Evolutionary conservation across 2,329 filamentous ascomycete species (phyloP).

Genomic region (Fusarium sp.): DNA sequence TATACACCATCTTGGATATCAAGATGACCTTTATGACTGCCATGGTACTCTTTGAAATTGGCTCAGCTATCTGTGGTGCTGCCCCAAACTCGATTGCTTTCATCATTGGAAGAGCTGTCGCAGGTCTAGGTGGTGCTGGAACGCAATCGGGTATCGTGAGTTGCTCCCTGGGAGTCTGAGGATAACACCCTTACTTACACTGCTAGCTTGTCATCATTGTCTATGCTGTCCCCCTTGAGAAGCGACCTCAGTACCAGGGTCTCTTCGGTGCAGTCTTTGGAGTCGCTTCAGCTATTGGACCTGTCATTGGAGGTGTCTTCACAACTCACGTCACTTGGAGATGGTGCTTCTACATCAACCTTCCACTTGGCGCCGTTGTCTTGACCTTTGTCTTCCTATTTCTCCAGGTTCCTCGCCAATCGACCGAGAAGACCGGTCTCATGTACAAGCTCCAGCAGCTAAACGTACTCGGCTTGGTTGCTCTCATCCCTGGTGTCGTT

Average conservation of each 20-base stretch:
- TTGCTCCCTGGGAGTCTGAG: background rate
- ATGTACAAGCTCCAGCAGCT: conserved; percentile 2
- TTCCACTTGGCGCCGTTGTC: conserved; percentile 48
- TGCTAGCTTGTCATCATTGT: conserved; percentile 31
- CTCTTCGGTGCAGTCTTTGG: conserved; percentile 54
- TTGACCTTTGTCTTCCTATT: conserved; percentile 38
- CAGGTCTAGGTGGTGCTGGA: conserved; percentile 59
- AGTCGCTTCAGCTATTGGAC: conserved; percentile 46
- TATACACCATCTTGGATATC: conserved; percentile 54
- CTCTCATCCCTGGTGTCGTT: conserved; percentile 61
- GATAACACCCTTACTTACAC: background rate
- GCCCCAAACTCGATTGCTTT: conserved; percentile 54
- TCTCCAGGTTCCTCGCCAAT: conserved; percentile 24
- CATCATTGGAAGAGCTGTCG: conserved; percentile 61
- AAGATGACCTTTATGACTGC: conserved; percentile 42
- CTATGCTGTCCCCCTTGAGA: conserved; percentile 50
- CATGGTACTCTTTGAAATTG: conserved; percentile 43
- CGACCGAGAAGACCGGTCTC: conserved; percentile 24
- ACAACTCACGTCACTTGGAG: conserved; percentile 45
- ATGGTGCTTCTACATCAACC: conserved; percentile 51
- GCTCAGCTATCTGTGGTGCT: conserved; percentile 46
- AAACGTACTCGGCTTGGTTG: conserved; percentile 55
- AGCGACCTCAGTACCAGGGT: conserved; percentile 41
- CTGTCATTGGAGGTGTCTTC: conserved; percentile 43
- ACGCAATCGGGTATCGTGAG: conserved; percentile 58